Evolutionary conservation across 2,329 filamentous ascomycete genomes (phyloP), one percentile per base, ranked within the genome.

Genomic region (Paecilomyces formosus): DNA sequence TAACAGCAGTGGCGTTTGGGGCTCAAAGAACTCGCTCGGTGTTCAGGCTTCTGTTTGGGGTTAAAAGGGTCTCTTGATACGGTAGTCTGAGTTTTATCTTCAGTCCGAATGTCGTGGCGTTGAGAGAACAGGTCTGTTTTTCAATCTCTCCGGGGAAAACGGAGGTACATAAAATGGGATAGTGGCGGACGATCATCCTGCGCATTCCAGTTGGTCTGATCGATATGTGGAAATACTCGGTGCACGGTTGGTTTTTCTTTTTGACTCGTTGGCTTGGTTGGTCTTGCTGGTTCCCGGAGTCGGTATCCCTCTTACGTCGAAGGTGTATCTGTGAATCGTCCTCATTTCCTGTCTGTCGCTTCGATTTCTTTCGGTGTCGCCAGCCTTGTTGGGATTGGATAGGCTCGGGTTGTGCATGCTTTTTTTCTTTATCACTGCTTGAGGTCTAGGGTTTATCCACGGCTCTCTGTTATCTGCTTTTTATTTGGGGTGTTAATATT

Each of bases 31-130:
- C 64, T 85, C 86, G 55, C 85, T 95, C 61, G 90, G 92, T 64
- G 89, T 92, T 61, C 91, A 95, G 73, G 92, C 92, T 64, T 95
- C 91, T 64, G 93, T 97, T 66, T 97, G 92, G 92, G 92, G 92
- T 67, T 97, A 87, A 69, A 60, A 57, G 52, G 45, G 53, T 59
- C 26, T 59, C 53, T 54, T 58, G 62, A 65, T 66, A 45, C 18
- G 58, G 58, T 56, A 63, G 49, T 60, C 59, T 58, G 33, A 55
- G 12, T 11, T 61, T 49, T 26, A 50, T 54, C 28, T 60, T 54
- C 56, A 50, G 51, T 55, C 58, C 53, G 61, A 45, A 51, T 57
- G 60, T 55, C 53, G 18, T 54, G 61, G 61, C 61, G 61, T 63
- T 58, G 60, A 58, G 45, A 61, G 57, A 60, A 54, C 60, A 59